A percentile compares a stretch with the other conserved stretches of the same genome.
These are phyloP conservation scores for Hypsizygus marmoreus DNA, from an alignment of 768 basidiomycete species.

Conservation along the genomic window DNA sequence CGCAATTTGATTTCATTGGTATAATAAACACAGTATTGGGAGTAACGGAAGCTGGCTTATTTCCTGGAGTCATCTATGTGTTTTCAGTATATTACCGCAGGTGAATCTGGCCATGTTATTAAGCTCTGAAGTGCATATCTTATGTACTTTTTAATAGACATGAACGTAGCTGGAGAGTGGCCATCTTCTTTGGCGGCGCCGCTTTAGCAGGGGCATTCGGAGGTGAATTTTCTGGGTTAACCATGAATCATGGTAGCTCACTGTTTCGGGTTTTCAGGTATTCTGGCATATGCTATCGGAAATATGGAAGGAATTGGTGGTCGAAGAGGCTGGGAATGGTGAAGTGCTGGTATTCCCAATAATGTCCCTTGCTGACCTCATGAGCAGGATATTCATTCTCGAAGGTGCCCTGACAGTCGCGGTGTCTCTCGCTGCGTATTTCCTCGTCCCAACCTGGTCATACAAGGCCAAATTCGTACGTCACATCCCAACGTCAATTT, in stretches of 20 bases:
- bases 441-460: conserved; percentile 61
- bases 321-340: conserved; percentile 63
- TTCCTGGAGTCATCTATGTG: conserved; percentile 58
- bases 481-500: background rate
- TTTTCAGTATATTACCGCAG: conserved; percentile 62
- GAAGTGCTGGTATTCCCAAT: conserved; percentile 1
- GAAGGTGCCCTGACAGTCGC: conserved; percentile 55
- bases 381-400: conserved; percentile 56
- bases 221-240: conserved; percentile 31
- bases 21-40: conserved; percentile 46
- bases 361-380: background rate
- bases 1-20: background rate
- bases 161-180: conserved; percentile 62
- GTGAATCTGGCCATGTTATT: conserved; percentile 22
- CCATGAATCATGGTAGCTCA: background rate
- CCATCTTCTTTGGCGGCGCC: conserved; percentile 63
- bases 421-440: conserved; percentile 50
- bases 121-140: no score
- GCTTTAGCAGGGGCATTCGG: conserved; percentile 68
- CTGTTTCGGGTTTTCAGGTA: conserved; percentile 33
- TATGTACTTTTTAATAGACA: conserved; percentile 32
- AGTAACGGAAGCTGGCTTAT: conserved; percentile 58
- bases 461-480: conserved; percentile 57
- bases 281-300: conserved; percentile 59
- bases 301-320: conserved; percentile 66